A percentile compares a stretch with the other conserved stretches of the same genome.
Conservation (phyloP, 345 rosid species). For the Eucalyptus sp. region DNA sequence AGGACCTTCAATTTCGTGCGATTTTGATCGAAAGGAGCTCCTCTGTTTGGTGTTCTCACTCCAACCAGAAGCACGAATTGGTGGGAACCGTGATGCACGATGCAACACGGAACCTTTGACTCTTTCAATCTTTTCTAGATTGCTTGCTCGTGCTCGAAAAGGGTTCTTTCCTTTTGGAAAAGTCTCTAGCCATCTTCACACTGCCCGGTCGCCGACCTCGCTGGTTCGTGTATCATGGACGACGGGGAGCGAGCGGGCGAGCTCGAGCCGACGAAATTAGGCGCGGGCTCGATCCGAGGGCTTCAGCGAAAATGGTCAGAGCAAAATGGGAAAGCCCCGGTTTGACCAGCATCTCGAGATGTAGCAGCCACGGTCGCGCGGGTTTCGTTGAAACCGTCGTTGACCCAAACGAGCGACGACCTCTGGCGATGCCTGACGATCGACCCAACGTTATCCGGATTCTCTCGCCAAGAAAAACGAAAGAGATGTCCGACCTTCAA, state of each 20-base stretch:
- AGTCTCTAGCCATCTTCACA: not conserved
- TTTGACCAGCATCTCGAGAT: not conserved
- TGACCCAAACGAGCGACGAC: not conserved
- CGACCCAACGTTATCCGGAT: not conserved
- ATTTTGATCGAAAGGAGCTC: not conserved
- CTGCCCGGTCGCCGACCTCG: not conserved
- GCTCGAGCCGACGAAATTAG: not conserved
- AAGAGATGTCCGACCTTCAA: not conserved
- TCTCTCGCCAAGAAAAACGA: not conserved
- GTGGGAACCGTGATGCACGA: not conserved
- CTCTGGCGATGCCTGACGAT: not conserved
- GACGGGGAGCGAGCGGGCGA: not conserved
- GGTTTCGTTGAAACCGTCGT: not conserved
- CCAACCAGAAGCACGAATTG: not conserved
- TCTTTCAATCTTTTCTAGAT: not conserved
- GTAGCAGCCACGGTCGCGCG: not conserved
- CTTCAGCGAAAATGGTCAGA: not conserved
- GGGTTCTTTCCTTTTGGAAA: not conserved
- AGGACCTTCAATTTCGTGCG: not conserved
- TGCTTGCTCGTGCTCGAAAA: not conserved
- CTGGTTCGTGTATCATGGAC: not conserved
- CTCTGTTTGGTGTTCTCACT: not conserved
- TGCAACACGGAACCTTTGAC: not conserved
- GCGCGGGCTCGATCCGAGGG: not conserved
- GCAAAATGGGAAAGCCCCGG: too few relatives aligned